Evolutionary conservation across 257 asterid species (phyloP).

Genomic region (Datura wrightii): DNA sequence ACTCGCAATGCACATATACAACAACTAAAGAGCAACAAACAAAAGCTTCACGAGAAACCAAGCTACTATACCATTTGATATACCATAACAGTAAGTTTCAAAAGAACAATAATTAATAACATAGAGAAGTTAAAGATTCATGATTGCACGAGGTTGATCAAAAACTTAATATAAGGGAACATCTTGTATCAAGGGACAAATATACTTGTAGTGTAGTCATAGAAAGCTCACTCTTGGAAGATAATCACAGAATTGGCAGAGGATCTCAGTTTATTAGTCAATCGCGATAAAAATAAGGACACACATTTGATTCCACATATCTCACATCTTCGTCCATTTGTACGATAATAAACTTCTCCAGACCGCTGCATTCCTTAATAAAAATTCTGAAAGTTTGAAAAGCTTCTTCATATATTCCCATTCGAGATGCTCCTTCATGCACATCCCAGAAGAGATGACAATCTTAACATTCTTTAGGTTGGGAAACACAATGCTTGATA

Average conservation of each 20-base stretch:
- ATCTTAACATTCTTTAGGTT: not conserved
- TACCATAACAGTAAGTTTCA: not conserved
- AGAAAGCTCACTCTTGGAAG: conserved; percentile 12
- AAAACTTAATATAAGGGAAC: not conserved
- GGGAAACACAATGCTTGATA: not conserved
- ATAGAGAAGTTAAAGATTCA: not conserved
- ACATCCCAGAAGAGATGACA: too few species aligned
- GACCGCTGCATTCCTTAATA: not conserved
- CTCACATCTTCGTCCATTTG: not conserved
- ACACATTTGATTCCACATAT: not conserved
- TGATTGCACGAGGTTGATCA: not conserved
- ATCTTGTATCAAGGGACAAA: not conserved
- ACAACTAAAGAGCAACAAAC: not conserved
- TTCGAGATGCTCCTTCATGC: too few species aligned
- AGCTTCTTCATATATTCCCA: not conserved
- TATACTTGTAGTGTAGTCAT: not conserved
- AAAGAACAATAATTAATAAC: not conserved
- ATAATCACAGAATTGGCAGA: not conserved
- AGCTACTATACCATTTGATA: not conserved
- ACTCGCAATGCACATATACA: not conserved
- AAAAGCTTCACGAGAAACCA: not conserved
- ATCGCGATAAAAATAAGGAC: not conserved
- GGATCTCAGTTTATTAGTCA: not conserved
- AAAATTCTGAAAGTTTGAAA: too few species aligned
- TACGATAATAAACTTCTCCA: not conserved